phyloP scores from a whole-genome alignment of 345 rosid species.

The Crucihimalaya himalaica region DNA sequence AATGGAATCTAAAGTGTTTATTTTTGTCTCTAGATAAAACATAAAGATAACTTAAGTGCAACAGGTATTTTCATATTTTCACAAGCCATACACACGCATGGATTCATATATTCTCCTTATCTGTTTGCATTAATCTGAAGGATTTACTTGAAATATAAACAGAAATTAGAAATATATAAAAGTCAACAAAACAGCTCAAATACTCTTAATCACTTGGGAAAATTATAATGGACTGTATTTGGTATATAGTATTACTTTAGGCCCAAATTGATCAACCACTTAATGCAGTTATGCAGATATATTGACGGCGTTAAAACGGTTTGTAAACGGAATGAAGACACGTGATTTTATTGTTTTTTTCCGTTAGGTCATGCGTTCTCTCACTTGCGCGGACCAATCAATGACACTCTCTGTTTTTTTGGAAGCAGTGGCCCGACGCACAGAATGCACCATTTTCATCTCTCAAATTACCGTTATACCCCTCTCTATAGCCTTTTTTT shows the following conservation, averaged over 20 bases:
- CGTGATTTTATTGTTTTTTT: conserved; percentile 17
- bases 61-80: background rate
- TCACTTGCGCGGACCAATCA: conserved; percentile 19
- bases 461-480: background rate
- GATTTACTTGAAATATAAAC: background rate
- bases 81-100: background rate
- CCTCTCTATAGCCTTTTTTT: background rate
- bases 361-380: conserved; percentile 25
- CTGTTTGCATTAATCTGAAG: background rate
- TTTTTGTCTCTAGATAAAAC: background rate
- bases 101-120: background rate
- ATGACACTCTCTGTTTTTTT: background rate
- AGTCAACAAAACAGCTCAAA: background rate
- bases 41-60: background rate
- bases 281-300: background rate
- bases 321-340: background rate
- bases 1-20: too few relatives aligned
- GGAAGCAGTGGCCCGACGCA: background rate
- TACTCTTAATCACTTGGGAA: background rate
- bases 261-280: background rate
- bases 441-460: background rate
- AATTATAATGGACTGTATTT: background rate
- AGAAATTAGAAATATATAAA: background rate
- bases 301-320: conserved; percentile 18
- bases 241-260: background rate